Percentiles rank a stretch among this genome's conserved stretches.
These are phyloP conservation scores for Tuber aestivum DNA, from an alignment of 495 filamentous ascomycete genomes.

Conservation along the genomic window DNA sequence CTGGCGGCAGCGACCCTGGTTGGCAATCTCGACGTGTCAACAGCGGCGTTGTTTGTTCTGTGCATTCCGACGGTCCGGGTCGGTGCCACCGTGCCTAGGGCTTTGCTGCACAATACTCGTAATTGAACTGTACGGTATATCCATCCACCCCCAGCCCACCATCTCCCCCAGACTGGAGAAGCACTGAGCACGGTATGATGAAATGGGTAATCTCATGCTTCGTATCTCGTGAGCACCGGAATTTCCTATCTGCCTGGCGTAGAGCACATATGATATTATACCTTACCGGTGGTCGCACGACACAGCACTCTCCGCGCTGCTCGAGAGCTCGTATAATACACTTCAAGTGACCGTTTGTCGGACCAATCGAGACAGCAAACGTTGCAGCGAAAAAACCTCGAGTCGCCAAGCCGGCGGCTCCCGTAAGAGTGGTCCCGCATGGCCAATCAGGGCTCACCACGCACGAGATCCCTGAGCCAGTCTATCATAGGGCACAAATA, in stretches of 20 bases:
- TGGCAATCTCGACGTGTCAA: conserved; percentile 36
- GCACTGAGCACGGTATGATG: background rate
- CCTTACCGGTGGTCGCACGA: background rate
- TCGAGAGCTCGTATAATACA: too few relatives aligned
- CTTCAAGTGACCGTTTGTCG: background rate
- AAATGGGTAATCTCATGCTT: background rate
- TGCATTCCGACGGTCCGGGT: conserved; percentile 21
- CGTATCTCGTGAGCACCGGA: background rate
- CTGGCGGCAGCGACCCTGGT: conserved; percentile 10
- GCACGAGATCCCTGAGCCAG: conserved; percentile 28
- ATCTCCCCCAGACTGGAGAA: background rate
- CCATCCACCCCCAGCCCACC: background rate
- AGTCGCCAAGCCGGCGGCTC: conserved; percentile 18
- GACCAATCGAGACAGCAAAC: conserved; percentile 19
- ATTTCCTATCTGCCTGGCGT: background rate
- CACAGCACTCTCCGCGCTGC: background rate
- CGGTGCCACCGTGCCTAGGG: conserved; percentile 19
- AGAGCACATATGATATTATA: background rate
- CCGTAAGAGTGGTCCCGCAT: conserved; percentile 13
- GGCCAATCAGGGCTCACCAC: conserved; percentile 29
- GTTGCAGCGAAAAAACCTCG: conserved; percentile 17
- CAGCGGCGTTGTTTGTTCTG: conserved; percentile 23
- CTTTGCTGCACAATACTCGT: background rate
- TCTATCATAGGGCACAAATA: background rate
- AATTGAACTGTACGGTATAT: too few relatives aligned